Evolutionary conservation across 495 filamentous ascomycete species (phyloP), one percentile per base, ranked within the genome.

Genomic region (Lentithecium fluviatile): DNA sequence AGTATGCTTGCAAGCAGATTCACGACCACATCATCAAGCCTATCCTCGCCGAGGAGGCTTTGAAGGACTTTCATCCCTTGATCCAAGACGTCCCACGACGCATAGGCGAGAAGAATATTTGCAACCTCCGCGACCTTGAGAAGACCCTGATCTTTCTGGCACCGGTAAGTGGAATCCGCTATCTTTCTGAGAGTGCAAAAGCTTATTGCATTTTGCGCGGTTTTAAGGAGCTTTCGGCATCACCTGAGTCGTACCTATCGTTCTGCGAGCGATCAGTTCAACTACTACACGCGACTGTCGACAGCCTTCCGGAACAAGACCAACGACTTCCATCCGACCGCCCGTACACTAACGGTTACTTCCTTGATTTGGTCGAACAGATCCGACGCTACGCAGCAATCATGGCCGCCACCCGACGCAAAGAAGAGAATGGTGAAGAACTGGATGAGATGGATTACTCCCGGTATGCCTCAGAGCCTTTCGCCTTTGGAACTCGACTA

Each of bases 291-390:
- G 85, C 88, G 26, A 90, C 90, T 12, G 87, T 90, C 70, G 84
- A 88, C 67, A 83, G 84, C 71, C 78, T 96, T 17, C 85, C 82
- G 77, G 89, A 90, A 67, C 83, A 83, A 61, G 93, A 97, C 72
- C 85, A 88, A 70, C 87, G 85, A 45, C 82, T 88, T 62, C 87
- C 89, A 42, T 75, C 83, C 71, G 93, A 97, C 71, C 84, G 85
- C 56, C 90, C 89, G 34, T 97, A 96, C 77, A 90, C 83, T 82
- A 88, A 85, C 79, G 85, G 85, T 61, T 97, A 97, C 78, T 96
- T 96, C 68, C 84, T 96, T 70, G 93, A 97, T 78, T 86, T 96
- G 54, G 81, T 92, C 69, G 88, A 89, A 66, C 90, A 96, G 83
- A 74, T 76, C 54, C 71, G 74, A 40, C 64, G 70, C 53, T 76